phyloP scores from a whole-genome alignment of 2,329 filamentous ascomycete species.

The Ophiosphaerella herpotricha region DNA sequence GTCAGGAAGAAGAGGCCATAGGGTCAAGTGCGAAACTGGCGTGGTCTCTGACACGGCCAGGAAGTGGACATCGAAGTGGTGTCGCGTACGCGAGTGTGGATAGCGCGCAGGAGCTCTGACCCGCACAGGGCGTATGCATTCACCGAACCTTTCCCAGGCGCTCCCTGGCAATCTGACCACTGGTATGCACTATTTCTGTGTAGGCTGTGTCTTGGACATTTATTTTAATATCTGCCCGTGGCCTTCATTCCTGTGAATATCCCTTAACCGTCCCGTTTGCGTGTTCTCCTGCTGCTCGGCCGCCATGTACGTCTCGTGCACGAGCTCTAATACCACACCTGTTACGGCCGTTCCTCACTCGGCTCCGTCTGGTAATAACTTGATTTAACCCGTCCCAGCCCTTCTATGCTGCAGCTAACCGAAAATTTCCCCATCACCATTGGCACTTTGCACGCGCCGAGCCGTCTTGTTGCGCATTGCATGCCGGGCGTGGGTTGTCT shows the following conservation, averaged over 20 bases:
- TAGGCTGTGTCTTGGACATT: no score
- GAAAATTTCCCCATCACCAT: constrained; percentile 26
- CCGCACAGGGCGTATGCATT: constrained; percentile 20
- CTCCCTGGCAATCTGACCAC: constrained; percentile 14
- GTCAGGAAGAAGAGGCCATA: constrained; percentile 42
- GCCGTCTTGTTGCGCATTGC: constrained; percentile 12
- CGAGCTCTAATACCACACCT: constrained; percentile 32
- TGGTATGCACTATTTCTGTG: background rate
- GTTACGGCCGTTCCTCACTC: constrained; percentile 35
- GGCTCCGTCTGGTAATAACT: constrained; percentile 27
- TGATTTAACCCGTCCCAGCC: constrained; percentile 41
- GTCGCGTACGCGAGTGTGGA: constrained; percentile 28
- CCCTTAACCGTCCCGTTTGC: background rate
- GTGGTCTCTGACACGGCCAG: constrained; percentile 33
- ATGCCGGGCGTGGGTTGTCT: constrained; percentile 5
- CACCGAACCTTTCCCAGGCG: constrained; percentile 12
- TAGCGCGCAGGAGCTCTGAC: constrained; percentile 31
- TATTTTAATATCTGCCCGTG: constrained; percentile 1
- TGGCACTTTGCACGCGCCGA: constrained; percentile 30
- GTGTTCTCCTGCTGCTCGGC: constrained; percentile 14
- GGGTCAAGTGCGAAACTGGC: constrained; percentile 39
- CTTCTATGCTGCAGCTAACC: constrained; percentile 36
- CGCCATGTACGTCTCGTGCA: constrained; percentile 26
- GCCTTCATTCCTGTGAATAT: background rate
- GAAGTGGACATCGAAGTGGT: constrained; percentile 2